A percentile compares a stretch with the other conserved stretches of the same genome.
phyloP scores from a whole-genome alignment of 2,329 filamentous ascomycete species.

The Cadophora sp. region DNA sequence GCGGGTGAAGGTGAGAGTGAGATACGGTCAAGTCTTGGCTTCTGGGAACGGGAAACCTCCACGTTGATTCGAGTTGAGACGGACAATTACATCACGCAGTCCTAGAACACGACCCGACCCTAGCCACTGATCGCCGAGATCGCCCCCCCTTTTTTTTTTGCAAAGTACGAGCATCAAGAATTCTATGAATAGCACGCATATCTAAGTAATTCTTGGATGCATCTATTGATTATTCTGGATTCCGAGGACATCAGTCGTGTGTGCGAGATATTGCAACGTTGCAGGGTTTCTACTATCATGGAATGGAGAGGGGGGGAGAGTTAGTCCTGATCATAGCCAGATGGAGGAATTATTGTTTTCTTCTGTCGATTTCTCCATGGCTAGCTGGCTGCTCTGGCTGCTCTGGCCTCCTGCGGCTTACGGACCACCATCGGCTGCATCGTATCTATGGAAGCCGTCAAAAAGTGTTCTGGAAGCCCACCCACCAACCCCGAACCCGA shows the following conservation, averaged over 20 bases:
- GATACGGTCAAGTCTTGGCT: neutral
- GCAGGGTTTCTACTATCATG: neutral
- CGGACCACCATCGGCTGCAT: neutral
- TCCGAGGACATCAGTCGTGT: neutral
- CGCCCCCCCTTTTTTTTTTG: neutral
- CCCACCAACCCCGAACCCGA: too few species aligned
- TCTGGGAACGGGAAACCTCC: neutral
- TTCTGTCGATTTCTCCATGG: neutral
- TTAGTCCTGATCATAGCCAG: neutral
- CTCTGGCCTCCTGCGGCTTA: neutral
- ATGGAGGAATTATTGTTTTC: neutral
- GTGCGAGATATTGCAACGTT: constrained; percentile 1
- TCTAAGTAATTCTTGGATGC: neutral
- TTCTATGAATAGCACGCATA: constrained; percentile 10
- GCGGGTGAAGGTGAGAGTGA: neutral
- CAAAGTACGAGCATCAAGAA: neutral
- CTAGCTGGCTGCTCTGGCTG: neutral
- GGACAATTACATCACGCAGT: neutral
- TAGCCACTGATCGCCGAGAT: constrained; percentile 7
- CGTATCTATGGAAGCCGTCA: neutral
- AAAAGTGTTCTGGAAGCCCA: constrained; percentile 3
- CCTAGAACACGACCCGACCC: neutral
- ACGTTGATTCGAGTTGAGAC: neutral
- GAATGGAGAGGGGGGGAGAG: neutral
- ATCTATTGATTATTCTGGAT: neutral